Evolutionary conservation across 495 filamentous ascomycete species (phyloP), one percentile per base, ranked within the genome.

Genomic region (Penicillium canariense): DNA sequence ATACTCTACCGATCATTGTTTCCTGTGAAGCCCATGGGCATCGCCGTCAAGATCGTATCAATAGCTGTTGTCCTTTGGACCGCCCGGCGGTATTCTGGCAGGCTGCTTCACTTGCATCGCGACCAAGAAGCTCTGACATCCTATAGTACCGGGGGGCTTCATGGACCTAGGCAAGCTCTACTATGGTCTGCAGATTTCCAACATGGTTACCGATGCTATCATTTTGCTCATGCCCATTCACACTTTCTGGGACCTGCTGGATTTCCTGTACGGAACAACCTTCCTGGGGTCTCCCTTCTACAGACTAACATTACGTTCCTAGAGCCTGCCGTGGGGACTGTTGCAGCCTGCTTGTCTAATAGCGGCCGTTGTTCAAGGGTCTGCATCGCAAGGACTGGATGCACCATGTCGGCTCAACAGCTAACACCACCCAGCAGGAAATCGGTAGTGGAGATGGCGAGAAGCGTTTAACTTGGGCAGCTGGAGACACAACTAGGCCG

Each of bases 201-300:
- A 81, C 32, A 73, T 79, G 20, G 39, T 69, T 0, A 69, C 71
- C 0, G 77, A 78, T 58, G 60, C 70, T 11, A 61, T 68, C 7
- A 69, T 81, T 8, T 64, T 81, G 17, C 25, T 78, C 0, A 74
- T 84, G 36, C 82, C 83, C 0, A 66, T 84, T 36, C 78, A 77
- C 8, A 69, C 68, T 7, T 63, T 83, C 17, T 72, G 69, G 66
- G 61, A 60, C 0, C 56, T 79, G 11, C 72, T 74, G n/a, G 1
- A 71, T 80, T 40, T 68, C 72, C 12, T 55, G 54, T 26, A 64
- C 55, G 5, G 65, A 76, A 52, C 77, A 73, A 40, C 32, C 68
- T 23, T n/a, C n/a, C n/a, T n/a, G n/a, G n/a, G n/a, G n/a, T n/a
- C n/a, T n/a, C n/a, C n/a, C n/a, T n/a, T n/a, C n/a, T n/a, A n/a